phyloP scores from a whole-genome alignment of 768 basidiomycete species.

The Leccinum longicurvipes region DNA sequence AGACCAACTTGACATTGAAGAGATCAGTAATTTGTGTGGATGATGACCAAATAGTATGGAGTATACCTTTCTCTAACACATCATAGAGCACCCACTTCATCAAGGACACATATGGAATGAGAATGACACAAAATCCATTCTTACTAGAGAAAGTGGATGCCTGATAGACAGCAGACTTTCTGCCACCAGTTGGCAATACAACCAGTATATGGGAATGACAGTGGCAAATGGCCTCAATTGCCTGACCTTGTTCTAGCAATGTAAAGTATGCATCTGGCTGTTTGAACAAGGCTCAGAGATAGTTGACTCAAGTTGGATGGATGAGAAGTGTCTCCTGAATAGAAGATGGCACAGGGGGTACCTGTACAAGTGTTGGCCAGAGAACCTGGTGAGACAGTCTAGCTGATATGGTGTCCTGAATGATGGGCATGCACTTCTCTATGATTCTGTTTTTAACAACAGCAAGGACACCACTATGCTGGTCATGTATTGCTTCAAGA shows the following conservation, averaged over 20 bases:
- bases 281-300: background rate
- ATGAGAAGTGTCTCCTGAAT: background rate
- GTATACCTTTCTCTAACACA: background rate
- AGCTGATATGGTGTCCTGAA: background rate
- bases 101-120: background rate
- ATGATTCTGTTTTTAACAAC: background rate
- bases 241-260: background rate
- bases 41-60: background rate
- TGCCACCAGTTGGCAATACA: background rate
- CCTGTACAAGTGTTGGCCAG: background rate
- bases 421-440: background rate
- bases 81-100: background rate
- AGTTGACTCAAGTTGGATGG: background rate
- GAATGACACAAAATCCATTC: background rate
- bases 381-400: background rate
- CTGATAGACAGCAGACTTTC: background rate
- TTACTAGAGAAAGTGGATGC: background rate
- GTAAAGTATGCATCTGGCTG: background rate
- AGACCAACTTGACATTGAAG: background rate
- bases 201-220: background rate
- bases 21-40: background rate
- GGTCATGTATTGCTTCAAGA: background rate
- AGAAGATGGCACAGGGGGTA: background rate
- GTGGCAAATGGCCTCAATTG: background rate
- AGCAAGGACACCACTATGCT: background rate